Percentiles rank a stretch among this genome's conserved stretches.
Conservation (phyloP, 2,329 filamentous ascomycete species). For the Neonectria ditissima region DNA sequence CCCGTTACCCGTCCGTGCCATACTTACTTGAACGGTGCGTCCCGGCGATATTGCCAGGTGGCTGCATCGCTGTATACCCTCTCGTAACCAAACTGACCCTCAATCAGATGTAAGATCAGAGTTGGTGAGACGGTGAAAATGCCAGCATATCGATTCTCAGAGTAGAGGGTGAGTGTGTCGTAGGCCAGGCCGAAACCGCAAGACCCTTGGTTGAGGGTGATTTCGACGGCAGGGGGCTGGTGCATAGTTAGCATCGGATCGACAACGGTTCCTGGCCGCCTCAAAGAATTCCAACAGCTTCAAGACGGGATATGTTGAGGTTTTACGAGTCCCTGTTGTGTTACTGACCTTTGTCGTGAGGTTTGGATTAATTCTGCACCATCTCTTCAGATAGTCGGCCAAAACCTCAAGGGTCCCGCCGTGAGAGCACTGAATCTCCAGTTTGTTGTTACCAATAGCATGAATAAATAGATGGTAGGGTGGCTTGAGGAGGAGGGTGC, state of each 20-base stretch:
- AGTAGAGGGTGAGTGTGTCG: constrained; percentile 56
- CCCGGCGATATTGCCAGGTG: constrained; percentile 44
- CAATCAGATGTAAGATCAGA: constrained; percentile 59
- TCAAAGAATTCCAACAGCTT: neutral
- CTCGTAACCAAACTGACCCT: constrained; percentile 60
- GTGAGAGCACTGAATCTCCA: constrained; percentile 62
- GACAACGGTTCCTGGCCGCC: neutral
- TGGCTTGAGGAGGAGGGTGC: constrained; percentile 59
- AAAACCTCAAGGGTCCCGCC: constrained; percentile 58
- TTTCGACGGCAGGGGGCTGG: constrained; percentile 57
- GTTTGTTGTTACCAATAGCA: constrained; percentile 42
- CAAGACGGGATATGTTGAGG: no score
- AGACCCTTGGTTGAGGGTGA: constrained; percentile 57
- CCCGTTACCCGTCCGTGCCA: neutral
- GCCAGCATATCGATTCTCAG: constrained; percentile 48
- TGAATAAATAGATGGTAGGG: constrained; percentile 61
- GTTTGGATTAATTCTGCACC: constrained; percentile 58
- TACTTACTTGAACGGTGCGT: constrained; percentile 31
- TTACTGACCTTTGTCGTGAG: constrained; percentile 49
- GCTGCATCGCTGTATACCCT: constrained; percentile 37
- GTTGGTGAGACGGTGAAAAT: constrained; percentile 54
- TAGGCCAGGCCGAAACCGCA: constrained; percentile 59
- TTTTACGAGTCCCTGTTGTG: no score
- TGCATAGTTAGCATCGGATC: neutral
- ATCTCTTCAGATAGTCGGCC: constrained; percentile 59